Percentiles rank a stretch among this genome's conserved stretches.
Conservation (phyloP, 2,329 filamentous ascomycete genomes). For the Fusarium sp. region DNA sequence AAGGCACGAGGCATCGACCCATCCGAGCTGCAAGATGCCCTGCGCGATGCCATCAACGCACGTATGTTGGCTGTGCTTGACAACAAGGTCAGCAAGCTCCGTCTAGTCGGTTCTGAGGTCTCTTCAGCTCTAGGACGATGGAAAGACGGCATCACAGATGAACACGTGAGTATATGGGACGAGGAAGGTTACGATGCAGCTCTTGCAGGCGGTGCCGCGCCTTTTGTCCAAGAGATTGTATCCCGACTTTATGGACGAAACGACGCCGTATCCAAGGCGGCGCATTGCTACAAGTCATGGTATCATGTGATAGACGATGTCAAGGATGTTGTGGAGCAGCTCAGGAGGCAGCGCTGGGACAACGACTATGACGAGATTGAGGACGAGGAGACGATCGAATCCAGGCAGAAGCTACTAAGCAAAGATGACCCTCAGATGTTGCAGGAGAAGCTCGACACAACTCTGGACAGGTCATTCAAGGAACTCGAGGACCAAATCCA, state of each 20-base stretch:
- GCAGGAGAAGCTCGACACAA: constrained; percentile 67
- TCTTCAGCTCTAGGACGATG: constrained; percentile 71
- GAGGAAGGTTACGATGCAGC: constrained; percentile 72
- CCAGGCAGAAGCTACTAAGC: constrained; percentile 75
- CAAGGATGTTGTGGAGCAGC: constrained; percentile 70
- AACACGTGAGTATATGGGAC: constrained; percentile 74
- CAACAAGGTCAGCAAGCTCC: constrained; percentile 72
- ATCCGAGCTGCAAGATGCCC: constrained; percentile 73
- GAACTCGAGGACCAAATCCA: constrained; percentile 68
- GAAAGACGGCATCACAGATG: constrained; percentile 64
- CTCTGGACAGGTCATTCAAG: constrained; percentile 68
- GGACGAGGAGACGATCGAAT: constrained; percentile 77
- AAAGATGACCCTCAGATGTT: constrained; percentile 77
- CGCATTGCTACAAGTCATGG: constrained; percentile 78
- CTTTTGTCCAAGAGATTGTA: constrained; percentile 77
- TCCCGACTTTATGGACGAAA: constrained; percentile 79
- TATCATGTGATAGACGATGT: constrained; percentile 77
- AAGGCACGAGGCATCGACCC: constrained; percentile 75
- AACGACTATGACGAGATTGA: constrained; percentile 80
- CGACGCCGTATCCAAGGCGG: constrained; percentile 71
- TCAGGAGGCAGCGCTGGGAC: constrained; percentile 79
- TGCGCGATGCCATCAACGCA: constrained; percentile 76
- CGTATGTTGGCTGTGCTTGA: constrained; percentile 74
- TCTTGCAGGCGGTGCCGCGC: constrained; percentile 71
- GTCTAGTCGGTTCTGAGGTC: constrained; percentile 73